phyloP scores from a whole-genome alignment of 805 yeast species.

The Saitoella complicata region DNA sequence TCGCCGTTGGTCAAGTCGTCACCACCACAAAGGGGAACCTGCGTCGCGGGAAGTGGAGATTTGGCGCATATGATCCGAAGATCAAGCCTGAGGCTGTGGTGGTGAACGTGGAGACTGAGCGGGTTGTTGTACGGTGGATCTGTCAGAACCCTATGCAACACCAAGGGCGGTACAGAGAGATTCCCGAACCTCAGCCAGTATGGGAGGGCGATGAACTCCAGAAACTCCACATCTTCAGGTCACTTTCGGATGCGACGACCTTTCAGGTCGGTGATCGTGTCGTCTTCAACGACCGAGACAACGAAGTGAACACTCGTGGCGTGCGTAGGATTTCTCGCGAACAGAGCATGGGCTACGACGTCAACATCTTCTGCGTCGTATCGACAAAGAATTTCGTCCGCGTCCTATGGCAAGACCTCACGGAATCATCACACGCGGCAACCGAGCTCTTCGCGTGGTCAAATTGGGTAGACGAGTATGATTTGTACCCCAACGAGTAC shows the following conservation, averaged over 20 bases:
- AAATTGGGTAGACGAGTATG: conserved; percentile 10
- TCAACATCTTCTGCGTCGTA: conserved; percentile 7
- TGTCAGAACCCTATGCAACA: no score
- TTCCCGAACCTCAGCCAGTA: conserved; percentile 3
- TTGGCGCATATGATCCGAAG: conserved; percentile 6
- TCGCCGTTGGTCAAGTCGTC: conserved; percentile 9
- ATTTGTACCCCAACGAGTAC: conserved; percentile 12
- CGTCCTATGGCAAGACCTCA: conserved; percentile 11
- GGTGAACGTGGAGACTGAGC: conserved; percentile 6
- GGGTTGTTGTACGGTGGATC: conserved; percentile 8
- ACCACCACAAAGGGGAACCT: conserved; percentile 2
- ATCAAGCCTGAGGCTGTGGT: conserved; percentile 6
- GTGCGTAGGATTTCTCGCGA: conserved; percentile 7
- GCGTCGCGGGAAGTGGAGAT: conserved; percentile 9
- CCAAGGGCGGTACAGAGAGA: no score
- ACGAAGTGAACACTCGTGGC: conserved; percentile 4
- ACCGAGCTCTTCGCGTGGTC: conserved; percentile 8
- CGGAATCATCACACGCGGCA: conserved; percentile 3
- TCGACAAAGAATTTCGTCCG: conserved; percentile 7
- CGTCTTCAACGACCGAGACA: conserved; percentile 4
- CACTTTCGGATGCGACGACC: conserved; percentile 7
- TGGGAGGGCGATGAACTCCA: conserved; percentile 4
- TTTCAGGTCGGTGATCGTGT: conserved; percentile 13
- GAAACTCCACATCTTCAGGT: conserved; percentile 5
- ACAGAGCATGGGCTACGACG: conserved; percentile 11